A percentile compares a stretch with the other conserved stretches of the same genome.
These are phyloP conservation scores for Vigna mungo DNA, from an alignment of 306 rosid genomes.

Conservation along the genomic window DNA sequence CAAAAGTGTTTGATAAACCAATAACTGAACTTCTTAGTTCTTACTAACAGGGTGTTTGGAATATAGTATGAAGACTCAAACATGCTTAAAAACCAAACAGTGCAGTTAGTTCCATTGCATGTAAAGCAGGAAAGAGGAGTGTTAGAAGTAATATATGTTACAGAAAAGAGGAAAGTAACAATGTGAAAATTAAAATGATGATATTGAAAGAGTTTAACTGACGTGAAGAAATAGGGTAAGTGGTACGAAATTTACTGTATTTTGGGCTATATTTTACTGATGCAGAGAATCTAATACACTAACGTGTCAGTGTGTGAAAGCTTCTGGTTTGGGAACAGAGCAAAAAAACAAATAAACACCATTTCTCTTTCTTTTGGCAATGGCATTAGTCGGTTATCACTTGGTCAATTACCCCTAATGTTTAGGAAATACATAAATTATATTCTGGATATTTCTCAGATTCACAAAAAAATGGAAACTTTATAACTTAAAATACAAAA, in stretches of 20 bases:
- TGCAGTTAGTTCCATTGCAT: not conserved
- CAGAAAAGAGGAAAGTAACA: no score
- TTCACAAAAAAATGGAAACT: not conserved
- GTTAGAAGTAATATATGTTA: not conserved
- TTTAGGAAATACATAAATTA: conserved; percentile 42
- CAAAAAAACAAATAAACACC: not conserved
- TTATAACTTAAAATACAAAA: not conserved
- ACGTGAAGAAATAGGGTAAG: not conserved
- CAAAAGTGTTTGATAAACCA: not conserved
- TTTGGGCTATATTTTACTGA: conserved; percentile 2
- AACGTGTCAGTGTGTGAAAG: conserved; percentile 35
- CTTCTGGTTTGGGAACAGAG: conserved; percentile 21
- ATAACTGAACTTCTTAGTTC: no score
- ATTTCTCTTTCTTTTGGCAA: conserved; percentile 8
- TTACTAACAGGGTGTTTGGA: no score
- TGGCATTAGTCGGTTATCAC: conserved; percentile 57
- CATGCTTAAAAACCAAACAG: not conserved
- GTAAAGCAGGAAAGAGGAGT: not conserved
- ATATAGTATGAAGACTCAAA: no score
- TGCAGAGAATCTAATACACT: not conserved
- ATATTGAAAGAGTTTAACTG: not conserved
- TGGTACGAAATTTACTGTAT: not conserved
- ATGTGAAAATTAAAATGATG: not conserved
- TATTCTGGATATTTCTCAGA: conserved; percentile 40
- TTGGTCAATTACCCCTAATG: conserved; percentile 65